Evolutionary conservation across 2,329 filamentous ascomycete genomes (phyloP).

Genomic region (Colletotrichum kahawae): DNA sequence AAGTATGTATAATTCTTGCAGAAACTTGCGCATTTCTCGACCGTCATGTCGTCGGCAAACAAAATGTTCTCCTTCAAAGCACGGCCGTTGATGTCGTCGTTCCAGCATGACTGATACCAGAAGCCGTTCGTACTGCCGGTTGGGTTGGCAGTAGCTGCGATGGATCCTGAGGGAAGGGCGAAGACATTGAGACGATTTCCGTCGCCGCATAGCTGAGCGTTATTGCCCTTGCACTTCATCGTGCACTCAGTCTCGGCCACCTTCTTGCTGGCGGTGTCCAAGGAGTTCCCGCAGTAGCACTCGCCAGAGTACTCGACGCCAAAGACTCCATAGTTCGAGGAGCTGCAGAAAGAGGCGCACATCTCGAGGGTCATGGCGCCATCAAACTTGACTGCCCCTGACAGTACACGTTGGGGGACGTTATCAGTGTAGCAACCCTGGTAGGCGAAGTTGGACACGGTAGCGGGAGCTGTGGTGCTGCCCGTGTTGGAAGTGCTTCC

Average conservation of each 20-base stretch:
- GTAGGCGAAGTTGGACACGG: background rate
- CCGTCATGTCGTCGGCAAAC: background rate
- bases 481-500: background rate
- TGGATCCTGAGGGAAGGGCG: background rate
- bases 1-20: background rate
- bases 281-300: constrained; percentile 41
- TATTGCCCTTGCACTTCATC: constrained; percentile 29
- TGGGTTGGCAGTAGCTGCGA: constrained; percentile 20
- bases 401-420: constrained; percentile 37
- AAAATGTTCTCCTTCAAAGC: background rate
- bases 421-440: background rate
- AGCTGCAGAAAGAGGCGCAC: constrained; percentile 36
- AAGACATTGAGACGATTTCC: background rate
- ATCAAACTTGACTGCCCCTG: constrained; percentile 42
- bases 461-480: background rate
- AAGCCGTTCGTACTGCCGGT: constrained; percentile 6
- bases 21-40: background rate
- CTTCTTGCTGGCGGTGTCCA: constrained; percentile 30
- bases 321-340: constrained; percentile 43
- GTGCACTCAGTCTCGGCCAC: constrained; percentile 34
- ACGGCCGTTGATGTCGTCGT: background rate
- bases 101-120: background rate
- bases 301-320: constrained; percentile 43
- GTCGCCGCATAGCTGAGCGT: background rate
- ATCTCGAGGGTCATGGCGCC: constrained; percentile 40